These are phyloP conservation scores for Elaeis oleifera DNA, from an alignment of 202 grass and related monocot species.

Conservation along the genomic window DNA sequence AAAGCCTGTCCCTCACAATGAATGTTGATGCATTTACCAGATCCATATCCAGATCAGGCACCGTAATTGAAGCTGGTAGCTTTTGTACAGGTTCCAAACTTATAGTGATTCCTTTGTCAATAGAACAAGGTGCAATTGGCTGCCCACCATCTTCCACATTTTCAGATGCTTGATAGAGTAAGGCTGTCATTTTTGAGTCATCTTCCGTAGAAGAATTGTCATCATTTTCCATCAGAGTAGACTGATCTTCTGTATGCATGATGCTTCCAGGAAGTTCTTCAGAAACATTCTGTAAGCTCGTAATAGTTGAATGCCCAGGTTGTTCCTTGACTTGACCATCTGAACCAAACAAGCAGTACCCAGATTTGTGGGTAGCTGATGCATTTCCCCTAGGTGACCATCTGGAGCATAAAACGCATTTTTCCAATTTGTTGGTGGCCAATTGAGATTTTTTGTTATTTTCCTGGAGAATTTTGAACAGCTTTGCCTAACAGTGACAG, in stretches of 20 bases:
- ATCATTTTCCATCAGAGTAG: not conserved
- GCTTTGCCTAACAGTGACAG: constrained; percentile 1
- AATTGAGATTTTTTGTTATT: not conserved
- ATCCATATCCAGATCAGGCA: not conserved
- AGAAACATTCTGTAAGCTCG: no score
- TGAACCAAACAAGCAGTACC: no score
- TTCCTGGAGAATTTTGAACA: constrained; percentile 5
- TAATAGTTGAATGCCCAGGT: no score
- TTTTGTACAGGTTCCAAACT: no score
- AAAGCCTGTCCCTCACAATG: constrained; percentile 7
- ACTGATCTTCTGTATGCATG: no score
- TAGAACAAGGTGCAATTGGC: not conserved
- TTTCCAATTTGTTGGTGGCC: constrained; percentile 19
- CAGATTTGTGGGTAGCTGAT: no score
- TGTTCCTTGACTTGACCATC: no score
- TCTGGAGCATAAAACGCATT: not conserved
- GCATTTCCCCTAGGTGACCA: no score
- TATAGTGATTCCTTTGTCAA: no score
- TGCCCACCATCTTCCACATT: constrained; percentile 5
- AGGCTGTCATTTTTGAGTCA: not conserved
- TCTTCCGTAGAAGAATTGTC: not conserved
- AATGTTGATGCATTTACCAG: constrained; percentile 1
- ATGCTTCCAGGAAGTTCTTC: no score
- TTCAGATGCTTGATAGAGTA: not conserved
- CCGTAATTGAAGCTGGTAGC: no score